Evolutionary conservation across 148 eudicot genomes (phyloP).

Genomic region (Rhododendron kiyosumense): DNA sequence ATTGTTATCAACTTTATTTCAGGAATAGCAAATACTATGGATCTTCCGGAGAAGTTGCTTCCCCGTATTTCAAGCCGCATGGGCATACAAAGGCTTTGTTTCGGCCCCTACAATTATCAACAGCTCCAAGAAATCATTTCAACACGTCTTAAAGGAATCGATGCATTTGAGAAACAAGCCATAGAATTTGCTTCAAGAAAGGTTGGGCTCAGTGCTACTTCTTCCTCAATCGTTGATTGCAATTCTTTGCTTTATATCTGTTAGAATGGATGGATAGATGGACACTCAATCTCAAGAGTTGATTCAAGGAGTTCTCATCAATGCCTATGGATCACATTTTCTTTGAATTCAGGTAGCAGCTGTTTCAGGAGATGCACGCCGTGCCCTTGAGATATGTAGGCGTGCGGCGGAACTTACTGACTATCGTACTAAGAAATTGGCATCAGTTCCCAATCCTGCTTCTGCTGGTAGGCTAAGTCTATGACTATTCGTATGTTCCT

Average conservation of each 20-base stretch:
- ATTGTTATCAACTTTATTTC: slow-evolving; percentile 15
- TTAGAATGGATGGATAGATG: neutral
- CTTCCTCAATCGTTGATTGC: neutral
- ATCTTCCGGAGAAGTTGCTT: slow-evolving; percentile 98
- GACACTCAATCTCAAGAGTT: neutral
- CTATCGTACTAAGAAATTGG: slow-evolving; percentile 51
- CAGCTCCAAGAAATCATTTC: slow-evolving; percentile 95
- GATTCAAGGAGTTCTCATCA: neutral
- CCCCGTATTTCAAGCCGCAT: slow-evolving; percentile 97
- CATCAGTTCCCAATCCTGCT: slow-evolving; percentile 27
- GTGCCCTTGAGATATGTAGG: slow-evolving; percentile 95
- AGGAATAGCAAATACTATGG: slow-evolving; percentile 99
- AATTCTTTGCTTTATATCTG: neutral
- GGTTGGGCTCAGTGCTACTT: slow-evolving; percentile 33
- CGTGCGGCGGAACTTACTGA: slow-evolving; percentile 97
- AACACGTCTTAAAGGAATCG: slow-evolving; percentile 87
- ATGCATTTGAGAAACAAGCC: slow-evolving; percentile 94
- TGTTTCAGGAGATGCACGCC: slow-evolving; percentile 96
- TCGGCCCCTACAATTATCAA: slow-evolving; percentile 83
- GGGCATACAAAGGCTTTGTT: slow-evolving; percentile 96
- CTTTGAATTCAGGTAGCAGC: slow-evolving; percentile 74
- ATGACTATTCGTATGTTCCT: neutral
- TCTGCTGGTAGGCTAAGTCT: slow-evolving; percentile 39
- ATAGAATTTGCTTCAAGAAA: slow-evolving; percentile 94
- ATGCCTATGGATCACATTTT: neutral